Base-by-base conservation (phyloP, 768 basidiomycete genomes). In the Mycena epipterygia region DNA sequence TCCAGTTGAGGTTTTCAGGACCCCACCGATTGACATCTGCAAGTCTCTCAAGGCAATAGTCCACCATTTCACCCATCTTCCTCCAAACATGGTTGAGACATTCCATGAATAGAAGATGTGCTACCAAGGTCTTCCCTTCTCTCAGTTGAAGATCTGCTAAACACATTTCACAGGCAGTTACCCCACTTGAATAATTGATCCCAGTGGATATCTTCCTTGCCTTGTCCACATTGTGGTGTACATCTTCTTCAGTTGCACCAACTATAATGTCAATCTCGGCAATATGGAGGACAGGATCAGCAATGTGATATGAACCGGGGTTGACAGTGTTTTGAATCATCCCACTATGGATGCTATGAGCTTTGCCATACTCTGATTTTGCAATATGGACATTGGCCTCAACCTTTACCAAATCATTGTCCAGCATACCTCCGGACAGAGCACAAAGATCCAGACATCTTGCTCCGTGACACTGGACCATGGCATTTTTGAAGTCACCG, bases 31-130 rank as follows among this genome's bases (percentile, higher is more conserved):
- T 11, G 13, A 14, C 42, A 44, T 44, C 19, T 19, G 11, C 42
- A 44, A 44, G 42, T 21, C 42, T 44, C 61, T 79, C 80, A 27
- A 77, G 74, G 21, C 42, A 44, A 17, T 44, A 44, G 5, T 14
- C 21, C 21, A 17, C 42, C 8, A 44, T 9, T 44, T 44, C 9
- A 17, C 6, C n/a, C 17, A 44, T 44, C 42, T 44, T 6, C 19
- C 9, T 17, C 42, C 42, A 7, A 44, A 21, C 9, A 44, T 17
- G 21, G 19, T 44, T 19, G 11, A 44, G 13, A 5, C 17, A 9
- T 21, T 19, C 5, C 42, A 9, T 7, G 42, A 44, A 44, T 21
- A 44, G 11, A 17, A 21, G 5, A 5, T 44, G 8, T 17, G 42
- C 42, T 11, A 9, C 42, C 21, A 44, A 7, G 6, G 19, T 21